Percentiles rank a stretch among this genome's conserved stretches.
phyloP scores from a whole-genome alignment of 192 early-diverging fungal species.

The Fimicolochytrium jonesii region DNA sequence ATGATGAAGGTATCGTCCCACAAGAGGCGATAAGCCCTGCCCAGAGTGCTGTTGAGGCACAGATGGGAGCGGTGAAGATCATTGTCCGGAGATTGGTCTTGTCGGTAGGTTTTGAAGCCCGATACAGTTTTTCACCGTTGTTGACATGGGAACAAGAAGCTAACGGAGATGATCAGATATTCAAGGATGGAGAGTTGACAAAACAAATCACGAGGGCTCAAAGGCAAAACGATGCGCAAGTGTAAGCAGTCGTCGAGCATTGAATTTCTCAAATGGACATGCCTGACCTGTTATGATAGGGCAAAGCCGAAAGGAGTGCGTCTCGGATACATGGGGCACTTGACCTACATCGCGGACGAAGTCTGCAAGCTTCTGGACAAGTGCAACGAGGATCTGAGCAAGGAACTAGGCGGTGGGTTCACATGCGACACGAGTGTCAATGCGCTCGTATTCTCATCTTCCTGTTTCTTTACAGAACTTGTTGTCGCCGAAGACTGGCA shows the following conservation, averaged over 20 bases:
- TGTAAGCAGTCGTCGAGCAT: conserved; percentile 41
- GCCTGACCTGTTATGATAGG: conserved; percentile 30
- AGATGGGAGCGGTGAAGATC: conserved; percentile 40
- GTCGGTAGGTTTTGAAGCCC: conserved; percentile 26
- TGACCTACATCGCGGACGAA: conserved; percentile 96
- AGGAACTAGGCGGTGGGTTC: conserved; percentile 35
- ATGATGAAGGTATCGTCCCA: neutral
- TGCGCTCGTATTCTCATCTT: neutral
- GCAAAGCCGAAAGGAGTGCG: conserved; percentile 82
- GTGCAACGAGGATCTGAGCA: conserved; percentile 40
- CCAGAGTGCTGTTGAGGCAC: conserved; percentile 21
- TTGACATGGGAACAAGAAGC: too few relatives aligned
- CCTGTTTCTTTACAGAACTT: conserved; percentile 30
- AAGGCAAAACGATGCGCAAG: conserved; percentile 72
- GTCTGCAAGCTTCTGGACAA: conserved; percentile 84
- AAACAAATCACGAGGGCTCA: conserved; percentile 80
- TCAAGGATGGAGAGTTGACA: conserved; percentile 81
- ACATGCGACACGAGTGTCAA: neutral
- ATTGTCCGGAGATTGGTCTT: conserved; percentile 46
- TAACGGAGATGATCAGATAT: conserved; percentile 40
- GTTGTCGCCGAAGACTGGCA: conserved; percentile 47
- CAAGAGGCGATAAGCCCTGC: neutral
- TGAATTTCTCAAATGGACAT: neutral
- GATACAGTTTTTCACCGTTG: too few relatives aligned
- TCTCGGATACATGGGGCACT: conserved; percentile 97